Base-by-base conservation (phyloP, 139 green algal genomes). In the Chlorella sp. region DNA sequence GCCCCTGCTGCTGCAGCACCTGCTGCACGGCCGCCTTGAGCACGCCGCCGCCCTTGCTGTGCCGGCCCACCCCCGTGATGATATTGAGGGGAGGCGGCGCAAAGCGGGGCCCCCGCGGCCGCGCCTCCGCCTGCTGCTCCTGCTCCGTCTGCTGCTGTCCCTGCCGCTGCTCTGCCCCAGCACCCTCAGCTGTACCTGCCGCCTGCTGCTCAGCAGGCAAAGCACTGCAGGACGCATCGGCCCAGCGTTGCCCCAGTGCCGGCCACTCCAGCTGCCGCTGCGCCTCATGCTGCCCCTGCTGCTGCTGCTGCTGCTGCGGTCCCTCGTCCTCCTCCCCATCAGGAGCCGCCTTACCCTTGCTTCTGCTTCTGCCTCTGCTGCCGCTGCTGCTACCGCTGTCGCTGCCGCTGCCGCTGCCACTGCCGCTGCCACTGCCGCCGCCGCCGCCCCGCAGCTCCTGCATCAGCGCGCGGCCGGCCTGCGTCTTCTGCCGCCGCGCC, bases 1-100 rank as follows among this genome's bases (percentile, higher is more conserved):
- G 28, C 51, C 81, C 81, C 69, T 85, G 81, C 81, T 79, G 68
- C 46, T 24, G 38, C 68, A 85, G 69, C 81, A 80, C 34, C 28
- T 80, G 43, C 44, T 28, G 34, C 34, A 85, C 81, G 0, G 81
- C 81, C 51, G n/a, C 68, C 51, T 79, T 85, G 4, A 85, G 81
- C 67, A 85, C 81, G 5, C 81, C 81, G n/a, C 65, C 70, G 40
- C 69, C 81, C 68, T 30, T 70, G 81, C 81, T 85, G 81, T 80
- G 81, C 81, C 69, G 67, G 26, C 81, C 81, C 69, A 80, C 24
- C 38, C 81, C 81, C 3, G 81, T 85, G 22, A 85, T 65, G 5
- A 85, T 64, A n/a, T 51, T 65, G 17, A 80, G n/a, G 22, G n/a
- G 6, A 1, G 46, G 73, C 20, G 46, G 73, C n/a, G n/a, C 0